Conservation (phyloP, 345 rosid species). For the Hibiscus syriacus region DNA sequence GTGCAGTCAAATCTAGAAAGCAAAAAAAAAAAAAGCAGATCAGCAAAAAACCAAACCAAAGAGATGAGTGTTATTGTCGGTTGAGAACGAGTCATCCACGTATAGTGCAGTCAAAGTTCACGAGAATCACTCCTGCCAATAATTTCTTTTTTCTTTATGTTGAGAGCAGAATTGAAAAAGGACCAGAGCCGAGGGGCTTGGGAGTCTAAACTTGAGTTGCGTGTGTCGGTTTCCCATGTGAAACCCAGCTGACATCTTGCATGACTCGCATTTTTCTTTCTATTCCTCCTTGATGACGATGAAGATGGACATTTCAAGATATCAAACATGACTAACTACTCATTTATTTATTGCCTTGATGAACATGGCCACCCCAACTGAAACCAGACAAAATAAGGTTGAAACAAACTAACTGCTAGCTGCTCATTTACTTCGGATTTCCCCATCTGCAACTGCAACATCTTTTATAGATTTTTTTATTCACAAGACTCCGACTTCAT, state of each 20-base stretch:
- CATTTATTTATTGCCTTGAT: not conserved
- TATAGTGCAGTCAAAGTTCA: constrained; percentile 15
- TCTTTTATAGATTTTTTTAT: too few species aligned
- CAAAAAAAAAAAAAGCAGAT: too few species aligned
- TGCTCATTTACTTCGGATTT: too few species aligned
- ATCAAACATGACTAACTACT: too few species aligned
- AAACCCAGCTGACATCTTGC: constrained; percentile 18
- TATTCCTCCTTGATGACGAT: not conserved
- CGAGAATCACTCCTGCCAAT: constrained; percentile 14
- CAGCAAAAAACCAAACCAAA: not conserved
- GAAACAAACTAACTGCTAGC: too few species aligned
- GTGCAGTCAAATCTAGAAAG: constrained; percentile 1
- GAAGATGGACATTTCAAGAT: not conserved
- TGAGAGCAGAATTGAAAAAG: constrained; percentile 6
- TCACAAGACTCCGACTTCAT: too few species aligned
- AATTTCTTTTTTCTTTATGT: too few species aligned
- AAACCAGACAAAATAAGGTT: too few species aligned
- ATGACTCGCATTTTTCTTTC: constrained; percentile 22
- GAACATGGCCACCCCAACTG: too few species aligned
- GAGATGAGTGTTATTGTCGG: not conserved
- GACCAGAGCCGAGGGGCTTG: constrained; percentile 9
- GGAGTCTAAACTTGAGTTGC: constrained; percentile 19
- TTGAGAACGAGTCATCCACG: too few species aligned
- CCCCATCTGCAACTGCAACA: too few species aligned
- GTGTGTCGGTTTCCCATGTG: constrained; percentile 14